Conservation (phyloP, 2,329 filamentous ascomycete species). For the Calonectria honghensis region DNA sequence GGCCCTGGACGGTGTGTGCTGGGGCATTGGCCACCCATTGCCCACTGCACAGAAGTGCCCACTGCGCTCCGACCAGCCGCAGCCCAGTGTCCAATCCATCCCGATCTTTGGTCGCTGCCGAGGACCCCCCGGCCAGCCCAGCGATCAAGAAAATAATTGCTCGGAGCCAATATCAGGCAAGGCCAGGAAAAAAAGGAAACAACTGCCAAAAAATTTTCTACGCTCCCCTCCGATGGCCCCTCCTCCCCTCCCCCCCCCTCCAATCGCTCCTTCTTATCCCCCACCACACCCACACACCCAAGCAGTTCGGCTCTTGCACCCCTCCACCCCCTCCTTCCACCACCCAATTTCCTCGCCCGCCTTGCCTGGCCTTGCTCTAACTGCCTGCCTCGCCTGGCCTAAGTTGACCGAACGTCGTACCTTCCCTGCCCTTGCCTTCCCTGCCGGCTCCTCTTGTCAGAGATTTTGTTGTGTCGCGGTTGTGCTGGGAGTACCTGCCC, state of each 20-base stretch:
- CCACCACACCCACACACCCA: slow-evolving; percentile 52
- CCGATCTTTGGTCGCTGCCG: slow-evolving; percentile 44
- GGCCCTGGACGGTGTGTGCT: slow-evolving; percentile 43
- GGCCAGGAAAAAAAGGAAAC: slow-evolving; percentile 42
- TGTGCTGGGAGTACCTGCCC: slow-evolving; percentile 45
- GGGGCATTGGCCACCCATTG: slow-evolving; percentile 52
- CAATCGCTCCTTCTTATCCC: slow-evolving; percentile 52
- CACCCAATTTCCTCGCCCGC: slow-evolving; percentile 43
- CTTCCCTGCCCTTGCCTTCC: slow-evolving; percentile 47
- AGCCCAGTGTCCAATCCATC: slow-evolving; percentile 41
- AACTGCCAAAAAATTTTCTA: slow-evolving; percentile 47
- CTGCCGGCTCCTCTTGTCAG: slow-evolving; percentile 39
- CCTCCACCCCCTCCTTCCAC: slow-evolving; percentile 48
- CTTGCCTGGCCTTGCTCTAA: slow-evolving; percentile 34
- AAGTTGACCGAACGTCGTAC: slow-evolving; percentile 45
- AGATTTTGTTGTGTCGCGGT: slow-evolving; percentile 39
- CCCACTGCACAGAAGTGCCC: slow-evolving; percentile 40
- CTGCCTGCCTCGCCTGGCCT: slow-evolving; percentile 40
- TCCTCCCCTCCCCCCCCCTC: slow-evolving; percentile 51
- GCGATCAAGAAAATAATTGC: slow-evolving; percentile 13
- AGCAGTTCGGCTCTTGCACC: slow-evolving; percentile 46
- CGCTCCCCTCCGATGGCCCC: slow-evolving; percentile 46
- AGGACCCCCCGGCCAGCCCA: slow-evolving; percentile 33
- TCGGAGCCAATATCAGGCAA: slow-evolving; percentile 25
- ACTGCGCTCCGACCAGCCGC: slow-evolving; percentile 46